Base-by-base conservation (phyloP, 2,329 filamentous ascomycete genomes). In the Paraphaeosphaeria sporulosa region DNA sequence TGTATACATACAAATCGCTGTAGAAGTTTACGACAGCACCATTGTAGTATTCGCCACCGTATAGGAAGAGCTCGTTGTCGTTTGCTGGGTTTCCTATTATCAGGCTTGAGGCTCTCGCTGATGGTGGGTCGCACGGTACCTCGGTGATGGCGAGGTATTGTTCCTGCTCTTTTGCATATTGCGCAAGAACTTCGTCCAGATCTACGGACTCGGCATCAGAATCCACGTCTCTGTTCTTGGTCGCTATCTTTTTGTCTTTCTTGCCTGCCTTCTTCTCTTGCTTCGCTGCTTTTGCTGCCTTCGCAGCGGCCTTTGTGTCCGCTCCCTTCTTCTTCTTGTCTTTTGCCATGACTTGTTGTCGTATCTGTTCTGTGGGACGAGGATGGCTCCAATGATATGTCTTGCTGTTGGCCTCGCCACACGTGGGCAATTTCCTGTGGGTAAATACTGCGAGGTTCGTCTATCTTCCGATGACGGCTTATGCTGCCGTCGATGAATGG, bases 1-100 rank as follows among this genome's bases (percentile, higher is more conserved):
- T 84, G 72, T 90, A 90, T 38, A 90, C 81, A 67, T 84, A 88
- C 3, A 90, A 78, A 66, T 90, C 88, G 71, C 89, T 90, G 78
- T 83, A 90, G 77, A 90, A 90, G 1, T 82, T 82, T 1, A 94
- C 95, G 58, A 95, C 82, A 2, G 91, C 91, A 4, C 95, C 95
- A 79, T 98, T 96, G 81, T 93, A 98, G 74, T 94, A 96, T 82
- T 99, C 95, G 66, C 95, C 95, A 17, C 94, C 95, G 77, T 96
- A 99, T 5, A 98, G 81, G 66, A 98, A 89, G 58, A 99, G 81
- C 76, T 96, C 93, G 78, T 95, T 96, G 70, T 86, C 87, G 79
- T 96, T 94, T 34, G 90, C 87, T 1, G 95, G 95, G 42, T 91
- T 94, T 21, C 92, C 93, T 67, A 97, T 85, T 60, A 99, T 81